These are phyloP conservation scores for Ceratocystis colombiana DNA, from an alignment of 2,329 filamentous ascomycete genomes.

Conservation along the genomic window DNA sequence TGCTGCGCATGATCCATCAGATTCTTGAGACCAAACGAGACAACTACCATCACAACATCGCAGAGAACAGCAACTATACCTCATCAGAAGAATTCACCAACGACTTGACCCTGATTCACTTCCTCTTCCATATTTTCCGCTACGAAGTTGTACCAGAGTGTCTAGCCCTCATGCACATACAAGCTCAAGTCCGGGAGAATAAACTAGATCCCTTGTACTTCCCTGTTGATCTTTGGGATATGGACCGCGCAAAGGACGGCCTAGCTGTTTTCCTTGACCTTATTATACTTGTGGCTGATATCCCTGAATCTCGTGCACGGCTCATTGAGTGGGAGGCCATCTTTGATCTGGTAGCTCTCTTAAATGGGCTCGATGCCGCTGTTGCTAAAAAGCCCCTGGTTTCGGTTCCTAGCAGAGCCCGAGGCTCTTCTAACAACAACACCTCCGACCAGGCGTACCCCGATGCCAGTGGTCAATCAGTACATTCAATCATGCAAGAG, in stretches of 20 bases:
- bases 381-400: conserved; percentile 72
- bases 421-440: conserved; percentile 33
- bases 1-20: conserved; percentile 64
- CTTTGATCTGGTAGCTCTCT: conserved; percentile 75
- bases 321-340: conserved; percentile 87
- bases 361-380: conserved; percentile 77
- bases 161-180: conserved; percentile 84
- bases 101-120: conserved; percentile 51
- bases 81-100: conserved; percentile 24
- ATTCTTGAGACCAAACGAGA: conserved; percentile 24
- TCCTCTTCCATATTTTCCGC: conserved; percentile 85
- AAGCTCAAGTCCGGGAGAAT: conserved; percentile 75
- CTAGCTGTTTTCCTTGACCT: conserved; percentile 92
- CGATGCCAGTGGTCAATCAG: conserved; percentile 11
- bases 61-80: conserved; percentile 23
- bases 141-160: conserved; percentile 89
- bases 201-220: conserved; percentile 74
- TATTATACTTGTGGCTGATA: conserved; percentile 78
- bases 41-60: conserved; percentile 5
- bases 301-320: conserved; percentile 69
- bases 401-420: conserved; percentile 26
- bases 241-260: conserved; percentile 92
- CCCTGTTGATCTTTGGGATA: conserved; percentile 90
- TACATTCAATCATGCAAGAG: conserved; percentile 44
- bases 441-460: conserved; percentile 36